phyloP scores from a whole-genome alignment of 352 stramenopile genomes.

The Phytophthora brassicae region DNA sequence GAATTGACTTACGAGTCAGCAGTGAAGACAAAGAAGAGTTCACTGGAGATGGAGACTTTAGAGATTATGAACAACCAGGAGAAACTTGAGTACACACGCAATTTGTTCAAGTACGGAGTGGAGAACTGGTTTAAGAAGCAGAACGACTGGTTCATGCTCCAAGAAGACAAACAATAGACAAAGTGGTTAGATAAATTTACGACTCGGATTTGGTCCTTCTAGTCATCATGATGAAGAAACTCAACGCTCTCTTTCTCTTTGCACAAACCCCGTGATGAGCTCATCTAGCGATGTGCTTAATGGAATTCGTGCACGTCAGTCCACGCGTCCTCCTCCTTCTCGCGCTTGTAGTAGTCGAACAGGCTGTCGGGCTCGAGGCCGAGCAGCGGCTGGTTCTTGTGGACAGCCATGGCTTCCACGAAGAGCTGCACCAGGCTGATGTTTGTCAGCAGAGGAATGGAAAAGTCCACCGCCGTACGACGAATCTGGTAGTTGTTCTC shows the following conservation, averaged over 20 bases:
- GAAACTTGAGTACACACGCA: slow-evolving; percentile 35
- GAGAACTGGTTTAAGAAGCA: slow-evolving; percentile 62
- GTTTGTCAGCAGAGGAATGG: slow-evolving; percentile 91
- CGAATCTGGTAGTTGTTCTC: slow-evolving; percentile 94
- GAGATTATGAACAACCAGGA: slow-evolving; percentile 37
- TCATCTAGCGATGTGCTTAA: slow-evolving; percentile 54
- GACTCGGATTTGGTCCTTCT: slow-evolving; percentile 24
- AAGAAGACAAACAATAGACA: slow-evolving; percentile 2
- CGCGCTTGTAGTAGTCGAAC: slow-evolving; percentile 97
- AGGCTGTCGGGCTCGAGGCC: slow-evolving; percentile 94
- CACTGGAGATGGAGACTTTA: slow-evolving; percentile 40
- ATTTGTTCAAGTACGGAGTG: slow-evolving; percentile 50
- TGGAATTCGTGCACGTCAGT: slow-evolving; percentile 96
- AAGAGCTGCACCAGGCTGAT: slow-evolving; percentile 93
- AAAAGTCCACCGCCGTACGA: slow-evolving; percentile 92
- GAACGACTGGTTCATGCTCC: slow-evolving; percentile 20
- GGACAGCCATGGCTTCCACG: slow-evolving; percentile 89
- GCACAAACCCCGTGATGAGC: slow-evolving; percentile 10
- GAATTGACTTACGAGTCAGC: slow-evolving; percentile 30
- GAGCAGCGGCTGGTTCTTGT: slow-evolving; percentile 92
- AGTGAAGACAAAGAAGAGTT: slow-evolving; percentile 36
- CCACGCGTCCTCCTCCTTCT: slow-evolving; percentile 93
- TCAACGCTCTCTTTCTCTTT: slow-evolving; percentile 20
- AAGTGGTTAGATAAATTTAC: slow-evolving; percentile 25
- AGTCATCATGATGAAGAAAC: slow-evolving; percentile 24